A percentile compares a stretch with the other conserved stretches of the same genome.
Conservation (phyloP, 306 rosid genomes). For the Clitoria ternatea region DNA sequence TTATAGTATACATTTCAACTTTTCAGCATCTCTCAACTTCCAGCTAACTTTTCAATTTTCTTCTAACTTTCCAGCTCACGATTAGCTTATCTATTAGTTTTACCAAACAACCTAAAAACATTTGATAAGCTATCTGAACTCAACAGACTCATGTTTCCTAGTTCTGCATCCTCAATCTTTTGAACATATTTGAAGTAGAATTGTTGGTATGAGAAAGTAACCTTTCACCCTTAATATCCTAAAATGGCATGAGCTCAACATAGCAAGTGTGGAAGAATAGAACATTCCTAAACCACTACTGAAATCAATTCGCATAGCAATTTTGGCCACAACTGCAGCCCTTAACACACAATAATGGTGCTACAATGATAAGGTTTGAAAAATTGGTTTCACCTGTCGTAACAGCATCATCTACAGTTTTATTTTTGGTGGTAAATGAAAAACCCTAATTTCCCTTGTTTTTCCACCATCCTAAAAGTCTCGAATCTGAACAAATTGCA, state of each 20-base stretch:
- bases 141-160: background rate
- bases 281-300: background rate
- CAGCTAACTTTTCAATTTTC: too few relatives aligned
- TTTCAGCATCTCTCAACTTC: too few relatives aligned
- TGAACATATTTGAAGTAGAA: background rate
- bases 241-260: background rate
- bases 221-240: background rate
- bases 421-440: background rate
- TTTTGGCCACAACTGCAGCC: background rate
- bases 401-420: background rate
- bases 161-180: background rate
- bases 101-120: too few relatives aligned
- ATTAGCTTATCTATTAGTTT: too few relatives aligned
- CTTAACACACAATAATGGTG: background rate
- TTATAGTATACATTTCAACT: too few relatives aligned
- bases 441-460: background rate
- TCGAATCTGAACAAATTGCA: background rate
- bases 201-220: background rate
- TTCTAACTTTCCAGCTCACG: too few relatives aligned
- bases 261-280: background rate
- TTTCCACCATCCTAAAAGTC: background rate
- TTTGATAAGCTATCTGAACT: background rate
- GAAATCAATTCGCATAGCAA: background rate
- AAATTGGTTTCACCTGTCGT: background rate
- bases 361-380: background rate